A percentile compares a stretch with the other conserved stretches of the same genome.
These are phyloP conservation scores for Sporodiniella umbellata DNA, from an alignment of 371 early-diverging fungal genomes.

Conservation along the genomic window DNA sequence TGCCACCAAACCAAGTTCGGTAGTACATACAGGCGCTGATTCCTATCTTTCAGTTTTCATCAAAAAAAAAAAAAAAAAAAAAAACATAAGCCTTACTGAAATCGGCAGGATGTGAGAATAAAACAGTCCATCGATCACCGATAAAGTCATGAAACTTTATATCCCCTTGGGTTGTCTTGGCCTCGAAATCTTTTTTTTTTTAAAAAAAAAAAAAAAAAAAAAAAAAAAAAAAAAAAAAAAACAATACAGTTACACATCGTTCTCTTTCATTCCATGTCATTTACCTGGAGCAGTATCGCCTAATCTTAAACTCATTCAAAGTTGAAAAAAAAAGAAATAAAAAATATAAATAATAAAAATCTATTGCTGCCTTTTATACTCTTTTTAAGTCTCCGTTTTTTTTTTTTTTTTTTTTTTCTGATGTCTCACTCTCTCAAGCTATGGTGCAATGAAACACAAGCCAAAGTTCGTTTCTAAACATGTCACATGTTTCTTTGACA, in stretches of 20 bases:
- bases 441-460: too few species aligned
- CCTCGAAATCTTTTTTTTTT: constrained; percentile 63
- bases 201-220: too few species aligned
- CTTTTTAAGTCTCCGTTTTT: too few species aligned
- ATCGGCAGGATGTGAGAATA: constrained; percentile 96
- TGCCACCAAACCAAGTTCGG: constrained; percentile 91
- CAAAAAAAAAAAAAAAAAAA: background rate
- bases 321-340: constrained; percentile 3
- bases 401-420: too few species aligned
- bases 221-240: too few species aligned
- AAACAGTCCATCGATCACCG: constrained; percentile 83
- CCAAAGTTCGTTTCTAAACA: too few species aligned
- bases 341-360: constrained; percentile 9
- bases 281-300: constrained; percentile 63
- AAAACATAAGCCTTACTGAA: constrained; percentile 62
- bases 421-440: too few species aligned
- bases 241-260: background rate
- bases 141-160: constrained; percentile 91
- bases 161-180: constrained; percentile 81
- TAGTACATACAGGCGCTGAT: constrained; percentile 90
- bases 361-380: too few species aligned
- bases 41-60: background rate
- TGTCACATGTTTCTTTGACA: too few species aligned
- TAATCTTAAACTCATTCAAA: constrained; percentile 55
- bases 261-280: background rate